A percentile compares a stretch with the other conserved stretches of the same genome.
phyloP scores from a whole-genome alignment of 257 asterid species.

The Ligustrum vulgare region DNA sequence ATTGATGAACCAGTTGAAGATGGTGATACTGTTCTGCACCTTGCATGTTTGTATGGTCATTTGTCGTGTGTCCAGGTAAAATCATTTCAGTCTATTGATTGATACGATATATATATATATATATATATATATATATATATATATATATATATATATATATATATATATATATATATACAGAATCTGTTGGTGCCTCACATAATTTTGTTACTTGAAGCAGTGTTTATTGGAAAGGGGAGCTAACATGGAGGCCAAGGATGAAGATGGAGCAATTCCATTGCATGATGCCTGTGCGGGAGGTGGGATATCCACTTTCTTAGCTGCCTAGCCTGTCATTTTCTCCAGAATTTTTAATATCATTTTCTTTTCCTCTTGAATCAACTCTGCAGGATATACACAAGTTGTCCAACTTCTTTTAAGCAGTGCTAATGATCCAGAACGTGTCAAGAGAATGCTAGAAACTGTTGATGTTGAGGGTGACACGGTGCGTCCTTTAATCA shows the following conservation, averaged over 20 bases:
- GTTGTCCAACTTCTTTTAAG: conserved; percentile 56
- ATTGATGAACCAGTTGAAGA: conserved; percentile 85
- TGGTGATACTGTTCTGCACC: conserved; percentile 94
- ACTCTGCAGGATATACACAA: conserved; percentile 56
- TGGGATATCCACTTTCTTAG: conserved; percentile 16
- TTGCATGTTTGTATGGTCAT: conserved; percentile 85
- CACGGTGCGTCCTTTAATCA: conserved; percentile 52
- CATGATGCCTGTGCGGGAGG: conserved; percentile 98
- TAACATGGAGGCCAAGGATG: conserved; percentile 66
- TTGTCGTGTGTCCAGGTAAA: conserved; percentile 74
- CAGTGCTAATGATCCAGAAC: conserved; percentile 45
- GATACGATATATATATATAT: background rate
- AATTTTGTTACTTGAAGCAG: conserved; percentile 31
- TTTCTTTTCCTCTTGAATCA: conserved; percentile 6
- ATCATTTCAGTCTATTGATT: conserved; percentile 13
- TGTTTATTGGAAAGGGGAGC: conserved; percentile 77
- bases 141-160: background rate
- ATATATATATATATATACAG: background rate
- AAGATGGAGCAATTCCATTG: conserved; percentile 76
- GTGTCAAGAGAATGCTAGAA: conserved; percentile 64
- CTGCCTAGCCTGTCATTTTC: background rate
- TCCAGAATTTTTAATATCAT: background rate
- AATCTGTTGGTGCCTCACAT: background rate
- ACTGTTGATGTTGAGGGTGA: conserved; percentile 80
- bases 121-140: background rate